Conservation (phyloP, 805 yeast genomes). For the Nakazawaea siamensis region DNA sequence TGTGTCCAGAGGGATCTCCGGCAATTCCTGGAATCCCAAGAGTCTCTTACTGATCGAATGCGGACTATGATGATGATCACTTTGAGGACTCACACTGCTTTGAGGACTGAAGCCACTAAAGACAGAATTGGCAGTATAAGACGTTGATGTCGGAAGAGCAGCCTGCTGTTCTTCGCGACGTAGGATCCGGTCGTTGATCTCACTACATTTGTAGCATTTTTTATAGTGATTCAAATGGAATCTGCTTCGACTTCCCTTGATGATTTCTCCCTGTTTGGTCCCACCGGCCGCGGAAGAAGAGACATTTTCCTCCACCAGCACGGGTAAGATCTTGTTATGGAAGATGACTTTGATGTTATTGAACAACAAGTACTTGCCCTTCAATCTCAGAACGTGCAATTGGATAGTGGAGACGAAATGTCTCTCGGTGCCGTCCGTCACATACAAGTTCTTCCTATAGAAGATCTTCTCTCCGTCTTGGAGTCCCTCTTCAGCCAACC, state of each 20-base stretch:
- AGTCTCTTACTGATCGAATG: too few relatives aligned
- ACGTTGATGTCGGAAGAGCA: too few relatives aligned
- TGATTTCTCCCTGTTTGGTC: conserved; percentile 13
- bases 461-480: conserved; percentile 19
- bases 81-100: too few relatives aligned
- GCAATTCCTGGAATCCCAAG: too few relatives aligned
- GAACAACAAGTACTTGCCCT: conserved; percentile 19
- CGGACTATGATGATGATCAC: too few relatives aligned
- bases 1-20: too few relatives aligned
- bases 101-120: too few relatives aligned
- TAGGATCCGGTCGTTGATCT: conserved; percentile 1
- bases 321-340: conserved; percentile 12
- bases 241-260: conserved; percentile 16
- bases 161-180: too few relatives aligned
- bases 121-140: too few relatives aligned
- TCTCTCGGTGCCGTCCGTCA: conserved; percentile 14
- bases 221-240: conserved; percentile 17
- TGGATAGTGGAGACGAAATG: conserved; percentile 20
- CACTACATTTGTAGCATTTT: conserved; percentile 13
- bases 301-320: not conserved
- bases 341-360: conserved; percentile 24
- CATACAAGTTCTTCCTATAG: conserved; percentile 17
- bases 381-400: conserved; percentile 18
- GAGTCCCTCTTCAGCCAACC: conserved; percentile 14
- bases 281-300: conserved; percentile 10